Evolutionary conservation across 1,284 basidiomycete species (phyloP), one percentile per base, ranked within the genome.

Genomic region (Naganishia cerealis): DNA sequence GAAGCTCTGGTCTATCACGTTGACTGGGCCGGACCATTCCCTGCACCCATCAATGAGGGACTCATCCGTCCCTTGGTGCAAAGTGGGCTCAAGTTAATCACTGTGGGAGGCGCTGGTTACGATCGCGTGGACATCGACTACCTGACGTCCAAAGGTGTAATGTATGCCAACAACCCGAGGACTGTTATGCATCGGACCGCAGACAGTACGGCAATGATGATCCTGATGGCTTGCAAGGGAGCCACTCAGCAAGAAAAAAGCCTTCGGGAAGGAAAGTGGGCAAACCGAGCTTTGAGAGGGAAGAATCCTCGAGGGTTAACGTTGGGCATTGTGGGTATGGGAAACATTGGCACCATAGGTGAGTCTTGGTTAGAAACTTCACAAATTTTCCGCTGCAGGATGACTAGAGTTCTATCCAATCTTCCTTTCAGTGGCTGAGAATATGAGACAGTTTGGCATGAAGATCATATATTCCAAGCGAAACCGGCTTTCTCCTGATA

Each of bases 271-370:
- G 67, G 67, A 18, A 58, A 53, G 39, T 69, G 61, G 61, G 54
- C 65, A 24, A 53, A 69, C 40, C 54, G 61, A 38, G 54, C 58
- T 8, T 13, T 68, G 39, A 54, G 54, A 40, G 50, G 36, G 26
- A 63, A 63, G 50, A 92, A 96, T 77, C 84, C 91, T 26, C 88
- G 90, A 16, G 86, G 87, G 2, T 87, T 87, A 75, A 90, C 89
- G 1, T 81, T 95, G 54, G 92, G 89, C 3, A 90, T 95, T 73
- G 85, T 96, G 33, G 93, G 94, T 0, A 86, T 95, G 56, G 94
- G 94, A 39, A 92, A 93, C 2, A 95, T 95, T 75, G 94, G 93
- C 0, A 72, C 73, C 10, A 77, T 78, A 42, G 81, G 80, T 29
- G 71, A 72, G 39, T 73, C 80, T 38, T 72, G 78, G 3, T 66